Evolutionary conservation across 257 asterid species (phyloP), one percentile per base, ranked within the genome.

Genomic region (Petrea volubilis): DNA sequence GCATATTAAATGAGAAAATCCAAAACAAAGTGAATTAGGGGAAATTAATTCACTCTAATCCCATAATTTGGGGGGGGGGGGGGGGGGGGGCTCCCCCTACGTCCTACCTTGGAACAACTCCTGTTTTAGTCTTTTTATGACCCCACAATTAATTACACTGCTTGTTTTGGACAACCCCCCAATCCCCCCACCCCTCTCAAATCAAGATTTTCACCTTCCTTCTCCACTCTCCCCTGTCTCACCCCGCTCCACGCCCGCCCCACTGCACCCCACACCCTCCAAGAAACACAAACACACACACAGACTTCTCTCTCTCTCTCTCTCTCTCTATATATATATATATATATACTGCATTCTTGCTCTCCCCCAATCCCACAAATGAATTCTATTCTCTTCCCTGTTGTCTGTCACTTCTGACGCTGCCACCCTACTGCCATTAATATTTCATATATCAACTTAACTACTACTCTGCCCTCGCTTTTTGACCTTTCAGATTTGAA

Each of bases 321-420:
- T 33, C 10, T 38, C 43, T 38, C 43, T 38, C 4, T 38, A 38
- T 3, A 38, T 38, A 38, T 38, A 3, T 38, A 38, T 7, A 38
- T 38, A 38, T 38, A 2, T 38, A 38, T 38, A 38, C 31, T 17
- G 59, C 9, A 52, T 21, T 21, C 59, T 21, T 51, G 43, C 43
- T 38, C 64, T 65, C 33, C 64, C 50, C 78, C 69, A 67, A 71
- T 67, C 55, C 71, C 47, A 40, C 76, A 63, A 29, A 40, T 66
- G 70, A 59, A 36, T 71, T 75, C 78, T 55, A 18, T 47, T 50
- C 75, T 47, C 67, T 52, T 53, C 61, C 20, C 18, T n/a, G 59
- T 79, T 47, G 31, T 67, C 77, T 71, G 68, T 53, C 56, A 55
- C 24, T 34, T 61, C 82, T 73, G 72, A 61, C 70, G 52, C 75